Evolutionary conservation across 2,329 filamentous ascomycete species (phyloP).

Genomic region (Talaromyces islandicus): DNA sequence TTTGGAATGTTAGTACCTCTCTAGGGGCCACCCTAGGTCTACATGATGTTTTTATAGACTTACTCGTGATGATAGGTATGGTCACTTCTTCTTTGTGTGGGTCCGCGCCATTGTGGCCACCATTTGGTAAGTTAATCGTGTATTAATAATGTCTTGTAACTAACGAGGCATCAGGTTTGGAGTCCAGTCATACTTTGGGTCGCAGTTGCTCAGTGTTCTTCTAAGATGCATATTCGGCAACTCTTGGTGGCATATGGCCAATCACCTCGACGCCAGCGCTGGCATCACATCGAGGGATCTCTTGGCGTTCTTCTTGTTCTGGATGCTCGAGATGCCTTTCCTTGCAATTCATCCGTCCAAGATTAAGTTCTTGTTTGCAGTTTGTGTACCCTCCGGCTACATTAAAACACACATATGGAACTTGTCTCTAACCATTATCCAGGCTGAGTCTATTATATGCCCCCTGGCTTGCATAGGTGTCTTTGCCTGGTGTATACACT

Average conservation of each 20-base stretch:
- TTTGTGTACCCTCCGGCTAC: background rate
- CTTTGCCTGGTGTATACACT: background rate
- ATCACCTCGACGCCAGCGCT: background rate
- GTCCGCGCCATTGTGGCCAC: background rate
- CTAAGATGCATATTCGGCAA: background rate
- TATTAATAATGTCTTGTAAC: background rate
- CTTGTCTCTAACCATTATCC: background rate
- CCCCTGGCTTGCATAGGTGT: background rate
- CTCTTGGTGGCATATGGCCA: background rate
- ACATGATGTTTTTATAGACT: background rate
- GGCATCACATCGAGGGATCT: background rate
- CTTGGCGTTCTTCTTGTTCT: background rate
- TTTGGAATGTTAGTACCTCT: background rate
- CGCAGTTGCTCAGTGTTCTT: background rate
- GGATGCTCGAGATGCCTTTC: background rate
- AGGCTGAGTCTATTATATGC: background rate
- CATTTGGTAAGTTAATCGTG: background rate
- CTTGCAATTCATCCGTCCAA: background rate
- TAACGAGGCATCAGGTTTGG: background rate
- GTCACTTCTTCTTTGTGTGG: background rate
- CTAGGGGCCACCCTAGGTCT: background rate
- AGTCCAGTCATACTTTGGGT: background rate
- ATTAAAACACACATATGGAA: background rate
- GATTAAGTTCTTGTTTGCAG: background rate
- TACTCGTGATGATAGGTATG: background rate